phyloP scores from a whole-genome alignment of 1,139 yeast species.

The Lodderomyces pseudojiufengensis region DNA sequence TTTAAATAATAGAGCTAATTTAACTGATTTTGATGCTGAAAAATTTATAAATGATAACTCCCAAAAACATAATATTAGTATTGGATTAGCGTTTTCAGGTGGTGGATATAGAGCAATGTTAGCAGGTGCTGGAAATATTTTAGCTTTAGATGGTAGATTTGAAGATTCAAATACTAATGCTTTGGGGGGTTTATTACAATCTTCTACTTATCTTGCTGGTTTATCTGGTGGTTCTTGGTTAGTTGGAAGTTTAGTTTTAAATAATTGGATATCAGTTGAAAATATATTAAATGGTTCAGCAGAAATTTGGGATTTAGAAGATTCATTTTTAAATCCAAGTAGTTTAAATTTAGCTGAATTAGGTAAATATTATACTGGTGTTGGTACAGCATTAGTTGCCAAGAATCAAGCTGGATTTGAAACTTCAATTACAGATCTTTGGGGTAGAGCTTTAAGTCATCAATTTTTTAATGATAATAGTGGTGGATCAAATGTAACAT shows the following conservation, averaged over 20 bases:
- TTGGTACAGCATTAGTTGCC: constrained; percentile 26
- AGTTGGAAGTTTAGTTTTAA: constrained; percentile 35
- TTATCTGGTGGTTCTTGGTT: constrained; percentile 45
- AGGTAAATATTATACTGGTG: constrained; percentile 25
- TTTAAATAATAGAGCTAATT: constrained; percentile 28
- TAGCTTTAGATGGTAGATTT: constrained; percentile 34
- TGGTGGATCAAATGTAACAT: constrained; percentile 33
- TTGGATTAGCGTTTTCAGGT: constrained; percentile 43
- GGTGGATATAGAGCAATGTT: constrained; percentile 48
- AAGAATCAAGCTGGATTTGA: constrained; percentile 36
- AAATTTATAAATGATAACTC: constrained; percentile 25
- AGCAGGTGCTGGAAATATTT: constrained; percentile 38
- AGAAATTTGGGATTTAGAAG: constrained; percentile 38
- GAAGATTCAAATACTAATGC: constrained; percentile 24
- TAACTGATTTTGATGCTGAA: constrained; percentile 32
- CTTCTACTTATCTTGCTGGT: constrained; percentile 37
- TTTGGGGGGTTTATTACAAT: constrained; percentile 40
- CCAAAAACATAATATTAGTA: constrained; percentile 29
- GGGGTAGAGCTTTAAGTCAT: constrained; percentile 42
- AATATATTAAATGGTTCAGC: constrained; percentile 24
- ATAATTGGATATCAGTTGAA: constrained; percentile 35
- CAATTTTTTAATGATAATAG: constrained; percentile 28
- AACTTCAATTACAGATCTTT: constrained; percentile 39
- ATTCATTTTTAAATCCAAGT: constrained; percentile 38
- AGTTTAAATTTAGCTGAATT: constrained; percentile 27